Percentiles rank a stretch among this genome's conserved stretches.
These are phyloP conservation scores for Lepidium sativum DNA, from an alignment of 345 rosid species.

Conservation along the genomic window DNA sequence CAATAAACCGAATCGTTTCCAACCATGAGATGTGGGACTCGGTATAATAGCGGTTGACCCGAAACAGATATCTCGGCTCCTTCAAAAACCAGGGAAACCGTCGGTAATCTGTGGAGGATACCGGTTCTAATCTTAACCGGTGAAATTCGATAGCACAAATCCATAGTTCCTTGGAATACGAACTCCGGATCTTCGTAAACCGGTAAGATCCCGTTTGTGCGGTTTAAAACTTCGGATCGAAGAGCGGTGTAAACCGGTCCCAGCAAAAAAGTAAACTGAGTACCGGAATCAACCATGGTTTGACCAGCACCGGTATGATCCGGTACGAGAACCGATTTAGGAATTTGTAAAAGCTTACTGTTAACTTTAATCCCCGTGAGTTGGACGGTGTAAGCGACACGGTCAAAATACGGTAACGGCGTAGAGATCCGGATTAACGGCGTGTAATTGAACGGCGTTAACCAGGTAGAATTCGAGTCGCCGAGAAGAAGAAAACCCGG, in stretches of 20 bases:
- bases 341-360: slow-evolving; percentile 43
- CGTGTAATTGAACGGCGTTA: slow-evolving; percentile 60
- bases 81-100: slow-evolving; percentile 54
- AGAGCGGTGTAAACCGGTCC: slow-evolving; percentile 73
- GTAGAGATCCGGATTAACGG: slow-evolving; percentile 56
- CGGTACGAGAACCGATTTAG: slow-evolving; percentile 55
- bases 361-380: slow-evolving; percentile 80
- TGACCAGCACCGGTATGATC: slow-evolving; percentile 97
- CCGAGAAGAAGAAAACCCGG: slow-evolving; percentile 77
- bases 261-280: slow-evolving; percentile 81
- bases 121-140: slow-evolving; percentile 3
- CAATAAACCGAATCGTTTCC: slow-evolving; percentile 70
- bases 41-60: slow-evolving; percentile 48
- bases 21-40: slow-evolving; percentile 50
- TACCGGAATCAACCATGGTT: slow-evolving; percentile 92
- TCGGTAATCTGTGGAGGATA: slow-evolving; percentile 39
- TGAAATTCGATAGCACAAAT: slow-evolving; percentile 58
- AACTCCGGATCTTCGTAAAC: slow-evolving; percentile 59
- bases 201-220: slow-evolving; percentile 38
- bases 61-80: slow-evolving; percentile 78
- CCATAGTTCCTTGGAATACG: slow-evolving; percentile 90
- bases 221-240: slow-evolving; percentile 51
- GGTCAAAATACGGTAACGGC: slow-evolving; percentile 75
- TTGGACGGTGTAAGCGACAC: slow-evolving; percentile 84
- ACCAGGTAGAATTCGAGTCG: slow-evolving; percentile 57